Evolutionary conservation across 2,329 filamentous ascomycete genomes (phyloP).

Genomic region (Leptodontidium sp.): DNA sequence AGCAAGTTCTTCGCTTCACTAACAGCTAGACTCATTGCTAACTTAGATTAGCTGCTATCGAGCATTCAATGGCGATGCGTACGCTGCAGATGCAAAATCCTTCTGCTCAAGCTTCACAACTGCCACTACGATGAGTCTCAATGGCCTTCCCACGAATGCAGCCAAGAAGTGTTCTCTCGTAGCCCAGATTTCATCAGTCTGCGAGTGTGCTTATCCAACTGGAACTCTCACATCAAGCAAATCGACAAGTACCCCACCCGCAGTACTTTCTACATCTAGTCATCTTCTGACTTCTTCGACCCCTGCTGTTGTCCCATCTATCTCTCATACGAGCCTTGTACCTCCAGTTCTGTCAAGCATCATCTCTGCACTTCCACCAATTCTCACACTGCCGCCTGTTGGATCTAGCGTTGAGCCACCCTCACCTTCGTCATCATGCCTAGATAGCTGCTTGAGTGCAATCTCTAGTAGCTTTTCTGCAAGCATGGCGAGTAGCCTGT

Average conservation of each 20-base stretch:
- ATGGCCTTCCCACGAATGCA: constrained; percentile 29
- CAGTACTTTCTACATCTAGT: not conserved
- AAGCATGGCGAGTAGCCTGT: constrained; percentile 23
- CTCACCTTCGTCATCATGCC: constrained; percentile 14
- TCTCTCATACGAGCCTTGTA: not conserved
- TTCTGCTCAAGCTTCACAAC: constrained; percentile 34
- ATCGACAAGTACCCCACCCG: not conserved
- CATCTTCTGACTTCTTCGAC: not conserved
- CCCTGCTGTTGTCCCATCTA: not conserved
- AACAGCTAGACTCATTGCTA: not conserved
- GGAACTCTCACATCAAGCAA: not conserved
- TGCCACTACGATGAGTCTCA: constrained; percentile 24
- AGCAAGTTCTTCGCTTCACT: not conserved
- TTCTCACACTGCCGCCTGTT: not conserved
- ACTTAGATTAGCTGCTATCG: constrained; percentile 28
- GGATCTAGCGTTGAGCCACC: not conserved
- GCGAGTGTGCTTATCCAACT: constrained; percentile 33
- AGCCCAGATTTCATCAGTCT: constrained; percentile 33
- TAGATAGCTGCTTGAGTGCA: constrained; percentile 17
- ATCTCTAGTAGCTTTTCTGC: constrained; percentile 19
- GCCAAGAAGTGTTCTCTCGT: constrained; percentile 22
- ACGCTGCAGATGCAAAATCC: constrained; percentile 23
- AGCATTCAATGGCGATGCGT: constrained; percentile 34
- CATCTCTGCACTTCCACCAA: not conserved
- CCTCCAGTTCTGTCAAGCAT: not conserved